These are phyloP conservation scores for Inosperma sp. DNA, from an alignment of 768 basidiomycete genomes.

Conservation along the genomic window DNA sequence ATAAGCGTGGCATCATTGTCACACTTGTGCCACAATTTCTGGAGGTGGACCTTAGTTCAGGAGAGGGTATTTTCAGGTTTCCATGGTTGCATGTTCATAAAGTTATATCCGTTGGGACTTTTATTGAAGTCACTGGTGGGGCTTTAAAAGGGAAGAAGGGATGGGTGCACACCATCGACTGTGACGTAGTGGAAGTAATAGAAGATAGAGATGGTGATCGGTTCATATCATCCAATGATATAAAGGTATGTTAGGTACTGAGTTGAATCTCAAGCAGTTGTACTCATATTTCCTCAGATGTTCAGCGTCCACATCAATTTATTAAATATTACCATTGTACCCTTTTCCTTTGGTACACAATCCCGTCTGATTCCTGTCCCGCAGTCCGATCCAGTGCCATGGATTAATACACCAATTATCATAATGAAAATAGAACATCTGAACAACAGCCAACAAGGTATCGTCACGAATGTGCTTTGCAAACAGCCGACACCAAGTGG, in stretches of 20 bases:
- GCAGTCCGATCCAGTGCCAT: neutral
- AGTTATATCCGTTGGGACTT: too few relatives aligned
- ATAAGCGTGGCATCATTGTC: too few relatives aligned
- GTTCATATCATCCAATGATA: constrained; percentile 1
- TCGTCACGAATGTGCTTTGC: constrained; percentile 6
- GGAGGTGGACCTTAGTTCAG: too few relatives aligned
- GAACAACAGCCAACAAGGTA: constrained; percentile 4
- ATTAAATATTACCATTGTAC: neutral
- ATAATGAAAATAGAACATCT: constrained; percentile 7
- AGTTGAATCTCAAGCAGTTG: neutral
- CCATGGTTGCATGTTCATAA: too few relatives aligned
- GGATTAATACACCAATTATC: constrained; percentile 3
- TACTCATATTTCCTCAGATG: constrained; percentile 3
- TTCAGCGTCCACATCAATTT: constrained; percentile 1
- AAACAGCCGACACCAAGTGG: neutral
- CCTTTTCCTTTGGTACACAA: neutral
- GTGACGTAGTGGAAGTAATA: neutral
- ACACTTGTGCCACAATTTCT: too few relatives aligned
- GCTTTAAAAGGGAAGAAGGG: neutral
- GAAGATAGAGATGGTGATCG: neutral
- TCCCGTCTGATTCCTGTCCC: neutral
- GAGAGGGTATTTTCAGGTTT: too few relatives aligned
- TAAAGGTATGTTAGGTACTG: neutral
- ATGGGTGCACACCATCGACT: neutral
- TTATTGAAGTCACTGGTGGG: too few relatives aligned